Conservation (phyloP, 1,139 yeast genomes). For the Magnusiomyces tetraspermus region DNA sequence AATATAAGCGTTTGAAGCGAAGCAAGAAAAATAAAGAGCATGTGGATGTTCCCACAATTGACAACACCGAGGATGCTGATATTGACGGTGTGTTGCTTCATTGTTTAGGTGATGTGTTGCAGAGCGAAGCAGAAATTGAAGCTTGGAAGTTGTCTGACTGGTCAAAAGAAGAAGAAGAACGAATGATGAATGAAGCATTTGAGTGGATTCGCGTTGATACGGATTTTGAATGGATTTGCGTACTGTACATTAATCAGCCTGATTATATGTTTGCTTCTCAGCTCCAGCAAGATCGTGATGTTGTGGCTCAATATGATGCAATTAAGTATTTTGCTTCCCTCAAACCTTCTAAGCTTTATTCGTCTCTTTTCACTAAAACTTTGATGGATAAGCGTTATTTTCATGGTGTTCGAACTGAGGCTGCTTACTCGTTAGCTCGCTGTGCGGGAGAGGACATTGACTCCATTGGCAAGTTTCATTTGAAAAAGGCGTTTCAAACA, state of each 20-base stretch:
- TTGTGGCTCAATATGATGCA: constrained; percentile 89
- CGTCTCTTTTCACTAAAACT: constrained; percentile 71
- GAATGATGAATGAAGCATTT: constrained; percentile 71
- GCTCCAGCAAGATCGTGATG: constrained; percentile 88
- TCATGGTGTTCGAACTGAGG: constrained; percentile 82
- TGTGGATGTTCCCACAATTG: constrained; percentile 20
- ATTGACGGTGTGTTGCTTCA: constrained; percentile 39
- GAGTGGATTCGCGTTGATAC: constrained; percentile 98
- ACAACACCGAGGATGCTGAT: constrained; percentile 26
- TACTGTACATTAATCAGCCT: constrained; percentile 72
- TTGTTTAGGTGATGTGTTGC: constrained; percentile 72
- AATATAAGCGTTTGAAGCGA: constrained; percentile 64
- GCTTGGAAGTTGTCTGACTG: constrained; percentile 74
- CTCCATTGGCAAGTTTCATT: constrained; percentile 64
- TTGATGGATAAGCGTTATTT: constrained; percentile 76
- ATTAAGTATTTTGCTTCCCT: constrained; percentile 57
- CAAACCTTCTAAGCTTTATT: constrained; percentile 57
- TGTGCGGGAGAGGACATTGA: constrained; percentile 53
- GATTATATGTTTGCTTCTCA: constrained; percentile 95
- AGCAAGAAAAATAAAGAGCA: constrained; percentile 41
- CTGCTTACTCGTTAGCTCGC: constrained; percentile 67
- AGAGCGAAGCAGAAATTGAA: constrained; percentile 47
- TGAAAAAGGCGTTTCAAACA: constrained; percentile 58
- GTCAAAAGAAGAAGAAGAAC: constrained; percentile 61
- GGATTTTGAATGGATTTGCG: constrained; percentile 94